Conservation (phyloP, 768 basidiomycete genomes). For the Polyporus arcularius region DNA sequence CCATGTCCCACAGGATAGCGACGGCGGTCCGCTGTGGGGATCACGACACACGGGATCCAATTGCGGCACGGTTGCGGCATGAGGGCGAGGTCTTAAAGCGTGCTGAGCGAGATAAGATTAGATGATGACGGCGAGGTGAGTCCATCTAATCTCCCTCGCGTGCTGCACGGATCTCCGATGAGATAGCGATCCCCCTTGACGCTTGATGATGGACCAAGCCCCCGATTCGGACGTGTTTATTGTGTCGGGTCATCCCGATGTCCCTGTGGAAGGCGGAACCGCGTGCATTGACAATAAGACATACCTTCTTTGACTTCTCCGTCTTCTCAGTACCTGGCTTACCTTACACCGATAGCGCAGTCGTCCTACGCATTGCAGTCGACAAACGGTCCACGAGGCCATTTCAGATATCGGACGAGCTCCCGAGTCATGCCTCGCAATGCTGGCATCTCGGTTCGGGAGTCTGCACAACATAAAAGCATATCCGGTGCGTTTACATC, state of each 20-base stretch:
- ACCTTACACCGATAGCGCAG: conserved; percentile 7
- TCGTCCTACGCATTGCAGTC: background rate
- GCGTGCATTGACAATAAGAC: conserved; percentile 14
- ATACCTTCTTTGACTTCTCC: conserved; percentile 1
- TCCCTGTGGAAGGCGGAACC: conserved; percentile 1
- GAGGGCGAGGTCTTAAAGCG: conserved; percentile 10
- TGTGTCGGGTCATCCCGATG: conserved; percentile 4
- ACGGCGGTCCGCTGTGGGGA: conserved; percentile 15
- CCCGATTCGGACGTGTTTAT: conserved; percentile 6
- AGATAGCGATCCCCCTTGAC: no score
- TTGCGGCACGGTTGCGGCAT: conserved; percentile 10
- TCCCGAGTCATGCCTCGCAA: background rate
- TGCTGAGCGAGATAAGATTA: conserved; percentile 10
- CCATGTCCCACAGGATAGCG: background rate
- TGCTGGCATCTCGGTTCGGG: background rate
- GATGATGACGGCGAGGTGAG: background rate
- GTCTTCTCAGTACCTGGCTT: background rate
- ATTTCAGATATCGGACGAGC: background rate
- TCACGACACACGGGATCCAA: conserved; percentile 8
- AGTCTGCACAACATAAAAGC: background rate
- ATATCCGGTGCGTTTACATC: background rate
- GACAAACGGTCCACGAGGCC: background rate
- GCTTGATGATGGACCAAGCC: no score
- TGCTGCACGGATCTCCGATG: background rate
- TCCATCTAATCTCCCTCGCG: background rate